Evolutionary conservation across 768 basidiomycete species (phyloP), one percentile per base, ranked within the genome.

Genomic region (Tephrocybe sp.): DNA sequence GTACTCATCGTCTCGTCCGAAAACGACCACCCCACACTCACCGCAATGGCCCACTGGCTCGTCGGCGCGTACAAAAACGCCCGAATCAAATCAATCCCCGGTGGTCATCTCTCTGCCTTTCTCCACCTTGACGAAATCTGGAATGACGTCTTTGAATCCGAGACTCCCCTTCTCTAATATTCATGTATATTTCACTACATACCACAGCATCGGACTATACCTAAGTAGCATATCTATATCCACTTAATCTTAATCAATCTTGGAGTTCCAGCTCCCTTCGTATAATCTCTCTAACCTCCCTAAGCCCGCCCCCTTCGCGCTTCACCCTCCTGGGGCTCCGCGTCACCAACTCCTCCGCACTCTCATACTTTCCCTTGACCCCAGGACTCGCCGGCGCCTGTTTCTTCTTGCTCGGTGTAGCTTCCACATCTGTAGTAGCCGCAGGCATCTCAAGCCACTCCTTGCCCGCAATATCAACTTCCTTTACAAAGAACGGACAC

Each of bases 241-340:
- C 28, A 30, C 9, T 8, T 11, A 18, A 37, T 22, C 21, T 11
- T 9, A 12, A 19, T 74, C 61, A 80, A 60, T 89, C 87, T 44
- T 83, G 74, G 55, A 84, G 64, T 67, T 91, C 89, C 58, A 92
- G 69, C 70, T 92, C 90, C 55, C 77, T 73, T 58, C 88, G 77
- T 61, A 92, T 88, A 60, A 89, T 84, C 67, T 92, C 90, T 49
- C 89, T 72, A 26, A 92, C 89, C 63, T 88, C 80, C 31, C 90
- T 76, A 57, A 92, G 71, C 0, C 89, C 88, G 26, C 89, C 86
- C 5, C 71, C 77, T 60, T 90, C 87, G 22, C 73, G 75, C 61
- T 82, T 86, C 28, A 92, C 83, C 52, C 80, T 71, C 48, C 79
- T 80, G 6, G 90, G 90, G 64, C 89, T 92, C 39, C 89, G 75